Percentiles rank a stretch among this genome's conserved stretches.
phyloP scores from a whole-genome alignment of 257 asterid genomes.

The Rubia yunnanensis region DNA sequence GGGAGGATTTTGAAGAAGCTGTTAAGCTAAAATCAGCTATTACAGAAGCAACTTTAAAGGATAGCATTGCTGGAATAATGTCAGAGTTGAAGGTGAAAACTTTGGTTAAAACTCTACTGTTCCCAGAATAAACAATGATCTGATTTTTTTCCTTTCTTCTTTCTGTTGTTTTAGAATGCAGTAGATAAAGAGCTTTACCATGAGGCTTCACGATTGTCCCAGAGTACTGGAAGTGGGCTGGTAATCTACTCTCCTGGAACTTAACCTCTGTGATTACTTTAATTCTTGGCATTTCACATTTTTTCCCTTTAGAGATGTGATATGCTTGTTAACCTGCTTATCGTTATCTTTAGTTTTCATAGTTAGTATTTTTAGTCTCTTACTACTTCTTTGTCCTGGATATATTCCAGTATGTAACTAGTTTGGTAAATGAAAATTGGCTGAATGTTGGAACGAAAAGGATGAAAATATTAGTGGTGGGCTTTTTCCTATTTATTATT shows the following conservation, averaged over 20 bases:
- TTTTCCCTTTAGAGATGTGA: background rate
- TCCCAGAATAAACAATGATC: constrained; percentile 7
- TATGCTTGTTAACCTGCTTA: background rate
- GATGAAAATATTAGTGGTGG: background rate
- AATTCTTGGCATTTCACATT: background rate
- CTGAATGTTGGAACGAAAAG: background rate
- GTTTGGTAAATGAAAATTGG: background rate
- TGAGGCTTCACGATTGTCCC: constrained; percentile 88
- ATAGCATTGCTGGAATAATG: constrained; percentile 71
- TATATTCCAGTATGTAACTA: background rate
- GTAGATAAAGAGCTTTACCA: constrained; percentile 74
- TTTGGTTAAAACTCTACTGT: constrained; percentile 10
- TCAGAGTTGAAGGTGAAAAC: constrained; percentile 52
- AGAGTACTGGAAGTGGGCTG: constrained; percentile 85
- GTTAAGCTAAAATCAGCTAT: constrained; percentile 62
- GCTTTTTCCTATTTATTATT: background rate
- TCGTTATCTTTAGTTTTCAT: background rate
- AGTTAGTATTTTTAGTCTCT: background rate
- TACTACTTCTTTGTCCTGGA: background rate
- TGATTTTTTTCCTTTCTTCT: constrained; percentile 3
- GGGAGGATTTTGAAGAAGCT: constrained; percentile 84
- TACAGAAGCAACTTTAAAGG: constrained; percentile 64
- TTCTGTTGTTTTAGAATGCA: constrained; percentile 41
- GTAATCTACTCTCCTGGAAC: constrained; percentile 32
- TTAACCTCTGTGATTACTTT: background rate